These are phyloP conservation scores for Rhodotorula sp. DNA, from an alignment of 1,284 basidiomycete genomes.

Conservation along the genomic window DNA sequence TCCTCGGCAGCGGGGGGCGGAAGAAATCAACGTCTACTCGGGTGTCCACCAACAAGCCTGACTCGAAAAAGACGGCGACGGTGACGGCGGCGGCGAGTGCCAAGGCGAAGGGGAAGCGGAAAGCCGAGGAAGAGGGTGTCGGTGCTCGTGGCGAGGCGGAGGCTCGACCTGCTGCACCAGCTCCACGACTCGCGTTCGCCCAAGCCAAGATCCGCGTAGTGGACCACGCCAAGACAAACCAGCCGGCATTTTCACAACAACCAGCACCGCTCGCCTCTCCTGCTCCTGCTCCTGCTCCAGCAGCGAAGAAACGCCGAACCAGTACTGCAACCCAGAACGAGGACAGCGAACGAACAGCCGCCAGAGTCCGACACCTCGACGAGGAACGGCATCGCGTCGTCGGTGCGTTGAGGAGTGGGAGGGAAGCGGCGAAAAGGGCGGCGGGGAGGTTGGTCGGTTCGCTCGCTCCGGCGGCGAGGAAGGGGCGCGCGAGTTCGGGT, in stretches of 20 bases:
- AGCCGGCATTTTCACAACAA: not conserved
- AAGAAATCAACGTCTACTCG: too few relatives aligned
- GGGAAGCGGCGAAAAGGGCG: constrained; percentile 17
- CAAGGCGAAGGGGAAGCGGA: not conserved
- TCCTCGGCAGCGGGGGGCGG: constrained; percentile 43
- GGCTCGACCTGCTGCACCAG: too few relatives aligned
- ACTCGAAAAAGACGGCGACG: not conserved
- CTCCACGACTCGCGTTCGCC: not conserved
- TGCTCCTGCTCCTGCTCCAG: too few relatives aligned
- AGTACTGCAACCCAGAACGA: not conserved
- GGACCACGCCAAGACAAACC: not conserved
- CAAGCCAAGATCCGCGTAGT: not conserved
- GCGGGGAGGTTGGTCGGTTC: constrained; percentile 1
- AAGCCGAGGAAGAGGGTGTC: not conserved
- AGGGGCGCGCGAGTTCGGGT: not conserved
- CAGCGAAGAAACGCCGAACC: not conserved
- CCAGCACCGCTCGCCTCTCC: too few relatives aligned
- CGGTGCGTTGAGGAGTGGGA: not conserved
- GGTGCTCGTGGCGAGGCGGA: not conserved
- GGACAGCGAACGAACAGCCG: not conserved
- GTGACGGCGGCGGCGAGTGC: not conserved
- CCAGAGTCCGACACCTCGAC: not conserved
- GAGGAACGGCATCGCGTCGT: not conserved
- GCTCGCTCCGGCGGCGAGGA: not conserved
- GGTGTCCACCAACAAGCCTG: too few relatives aligned